Conservation (phyloP, 2,329 filamentous ascomycete genomes). For the Cladosporium austrohemisphaericum region DNA sequence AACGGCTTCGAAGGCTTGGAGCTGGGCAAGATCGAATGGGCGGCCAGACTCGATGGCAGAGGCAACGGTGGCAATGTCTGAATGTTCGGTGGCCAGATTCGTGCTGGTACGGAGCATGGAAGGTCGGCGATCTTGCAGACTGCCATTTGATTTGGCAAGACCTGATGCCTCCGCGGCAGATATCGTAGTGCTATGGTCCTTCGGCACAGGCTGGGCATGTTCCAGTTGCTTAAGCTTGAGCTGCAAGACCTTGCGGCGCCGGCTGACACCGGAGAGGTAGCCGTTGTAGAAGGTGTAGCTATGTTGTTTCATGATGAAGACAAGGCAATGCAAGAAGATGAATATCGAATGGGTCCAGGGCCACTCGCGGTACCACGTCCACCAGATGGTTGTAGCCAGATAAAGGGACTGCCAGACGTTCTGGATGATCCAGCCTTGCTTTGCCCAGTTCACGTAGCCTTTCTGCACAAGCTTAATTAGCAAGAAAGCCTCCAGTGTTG, state of each 20-base stretch:
- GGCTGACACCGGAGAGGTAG: slow-evolving; percentile 57
- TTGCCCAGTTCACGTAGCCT: slow-evolving; percentile 65
- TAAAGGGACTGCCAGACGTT: slow-evolving; percentile 69
- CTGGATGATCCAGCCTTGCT: slow-evolving; percentile 68
- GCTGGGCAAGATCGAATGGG: slow-evolving; percentile 59
- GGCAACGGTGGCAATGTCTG: slow-evolving; percentile 59
- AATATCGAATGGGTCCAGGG: slow-evolving; percentile 80
- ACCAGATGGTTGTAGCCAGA: slow-evolving; percentile 58
- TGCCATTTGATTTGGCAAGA: slow-evolving; percentile 1
- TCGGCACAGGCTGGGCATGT: slow-evolving; percentile 40
- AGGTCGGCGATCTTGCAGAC: slow-evolving; percentile 31
- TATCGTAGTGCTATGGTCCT: too few relatives aligned
- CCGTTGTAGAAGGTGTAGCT: slow-evolving; percentile 78
- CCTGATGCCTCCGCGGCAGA: slow-evolving; percentile 8
- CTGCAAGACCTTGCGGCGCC: slow-evolving; percentile 43
- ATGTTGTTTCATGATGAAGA: slow-evolving; percentile 82
- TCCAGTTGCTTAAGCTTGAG: slow-evolving; percentile 57
- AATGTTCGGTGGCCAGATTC: slow-evolving; percentile 45
- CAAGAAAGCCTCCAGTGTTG: slow-evolving; percentile 62
- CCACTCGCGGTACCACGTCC: slow-evolving; percentile 70
- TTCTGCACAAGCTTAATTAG: slow-evolving; percentile 59
- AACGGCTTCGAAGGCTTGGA: slow-evolving; percentile 60
- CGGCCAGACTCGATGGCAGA: slow-evolving; percentile 58
- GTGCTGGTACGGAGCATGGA: slow-evolving; percentile 39
- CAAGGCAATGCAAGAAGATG: slow-evolving; percentile 68